These are phyloP conservation scores for Yamadazyma sp. DNA, from an alignment of 1,139 yeast species.

Conservation along the genomic window DNA sequence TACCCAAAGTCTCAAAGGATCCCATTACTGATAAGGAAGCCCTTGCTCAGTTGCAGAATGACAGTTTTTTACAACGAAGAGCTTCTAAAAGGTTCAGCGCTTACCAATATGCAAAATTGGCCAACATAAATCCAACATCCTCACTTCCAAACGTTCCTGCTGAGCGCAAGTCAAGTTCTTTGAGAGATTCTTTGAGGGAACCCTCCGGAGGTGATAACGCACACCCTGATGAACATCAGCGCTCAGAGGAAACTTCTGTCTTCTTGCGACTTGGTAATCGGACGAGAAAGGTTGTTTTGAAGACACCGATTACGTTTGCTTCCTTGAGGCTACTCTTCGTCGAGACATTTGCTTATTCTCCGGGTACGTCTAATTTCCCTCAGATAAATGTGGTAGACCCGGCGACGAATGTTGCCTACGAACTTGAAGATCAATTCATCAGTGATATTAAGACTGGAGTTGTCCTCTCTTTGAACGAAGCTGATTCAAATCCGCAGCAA, in stretches of 20 bases:
- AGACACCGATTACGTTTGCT: slow-evolving; percentile 58
- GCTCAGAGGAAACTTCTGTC: slow-evolving; percentile 20
- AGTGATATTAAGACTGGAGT: slow-evolving; percentile 60
- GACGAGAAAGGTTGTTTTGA: slow-evolving; percentile 60
- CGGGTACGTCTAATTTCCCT: slow-evolving; percentile 71
- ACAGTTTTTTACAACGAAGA: slow-evolving; percentile 61
- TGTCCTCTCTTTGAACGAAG: slow-evolving; percentile 54
- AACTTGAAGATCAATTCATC: slow-evolving; percentile 70
- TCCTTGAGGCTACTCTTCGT: slow-evolving; percentile 73
- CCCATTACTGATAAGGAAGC: slow-evolving; percentile 11
- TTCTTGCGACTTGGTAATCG: slow-evolving; percentile 58
- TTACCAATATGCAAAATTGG: slow-evolving; percentile 81
- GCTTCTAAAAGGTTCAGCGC: slow-evolving; percentile 94
- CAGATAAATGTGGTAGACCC: slow-evolving; percentile 76
- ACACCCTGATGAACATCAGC: neutral
- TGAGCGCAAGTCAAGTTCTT: slow-evolving; percentile 11
- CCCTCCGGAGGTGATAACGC: slow-evolving; percentile 12
- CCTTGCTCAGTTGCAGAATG: slow-evolving; percentile 18
- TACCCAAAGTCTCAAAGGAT: slow-evolving; percentile 1
- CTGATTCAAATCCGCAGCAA: slow-evolving; percentile 27
- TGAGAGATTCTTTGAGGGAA: slow-evolving; percentile 14
- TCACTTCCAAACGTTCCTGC: slow-evolving; percentile 17
- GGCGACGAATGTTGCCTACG: slow-evolving; percentile 62
- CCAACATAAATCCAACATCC: slow-evolving; percentile 46
- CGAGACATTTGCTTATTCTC: slow-evolving; percentile 83